phyloP scores from a whole-genome alignment of 116 monocot species.

The Cymodocea nodosa region DNA sequence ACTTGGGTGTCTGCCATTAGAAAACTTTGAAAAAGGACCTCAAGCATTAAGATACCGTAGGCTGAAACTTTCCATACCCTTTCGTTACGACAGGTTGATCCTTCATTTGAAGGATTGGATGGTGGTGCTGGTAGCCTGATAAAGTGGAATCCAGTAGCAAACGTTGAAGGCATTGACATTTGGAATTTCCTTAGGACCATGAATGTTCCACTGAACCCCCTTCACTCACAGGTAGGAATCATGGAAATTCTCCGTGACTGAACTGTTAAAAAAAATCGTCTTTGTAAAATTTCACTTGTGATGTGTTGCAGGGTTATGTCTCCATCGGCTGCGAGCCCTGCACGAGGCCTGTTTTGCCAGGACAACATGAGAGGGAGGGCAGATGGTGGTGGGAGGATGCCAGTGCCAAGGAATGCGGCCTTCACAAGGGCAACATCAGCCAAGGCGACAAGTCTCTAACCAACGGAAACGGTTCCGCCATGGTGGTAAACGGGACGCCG shows the following conservation, averaged over 20 bases:
- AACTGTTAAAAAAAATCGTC: too few species aligned
- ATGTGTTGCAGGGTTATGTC: conserved; percentile 50
- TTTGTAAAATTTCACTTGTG: neutral
- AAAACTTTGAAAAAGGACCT: neutral
- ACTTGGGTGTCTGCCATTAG: neutral
- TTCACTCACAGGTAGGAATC: conserved; percentile 58
- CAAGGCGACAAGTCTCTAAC: conserved; percentile 9
- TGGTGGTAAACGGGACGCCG: conserved; percentile 10
- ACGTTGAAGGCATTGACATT: conserved; percentile 61
- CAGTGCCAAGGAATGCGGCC: conserved; percentile 92
- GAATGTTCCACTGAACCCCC: conserved; percentile 79
- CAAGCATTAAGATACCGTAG: neutral
- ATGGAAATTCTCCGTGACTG: too few species aligned
- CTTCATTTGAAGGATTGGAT: conserved; percentile 73
- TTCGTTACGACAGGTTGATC: conserved; percentile 44
- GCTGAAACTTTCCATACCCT: neutral
- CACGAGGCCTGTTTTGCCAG: conserved; percentile 83
- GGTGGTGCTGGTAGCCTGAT: conserved; percentile 81
- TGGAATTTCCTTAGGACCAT: conserved; percentile 91
- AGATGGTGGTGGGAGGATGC: conserved; percentile 99
- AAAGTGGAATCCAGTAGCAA: conserved; percentile 94
- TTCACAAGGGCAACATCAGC: conserved; percentile 87
- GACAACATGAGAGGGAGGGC: conserved; percentile 98
- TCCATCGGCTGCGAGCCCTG: conserved; percentile 96
- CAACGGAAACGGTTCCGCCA: conserved; percentile 4